Evolutionary conservation across 1,139 yeast genomes (phyloP), one percentile per base, ranked within the genome.

Genomic region (Lodderomyces parapsilosis): DNA sequence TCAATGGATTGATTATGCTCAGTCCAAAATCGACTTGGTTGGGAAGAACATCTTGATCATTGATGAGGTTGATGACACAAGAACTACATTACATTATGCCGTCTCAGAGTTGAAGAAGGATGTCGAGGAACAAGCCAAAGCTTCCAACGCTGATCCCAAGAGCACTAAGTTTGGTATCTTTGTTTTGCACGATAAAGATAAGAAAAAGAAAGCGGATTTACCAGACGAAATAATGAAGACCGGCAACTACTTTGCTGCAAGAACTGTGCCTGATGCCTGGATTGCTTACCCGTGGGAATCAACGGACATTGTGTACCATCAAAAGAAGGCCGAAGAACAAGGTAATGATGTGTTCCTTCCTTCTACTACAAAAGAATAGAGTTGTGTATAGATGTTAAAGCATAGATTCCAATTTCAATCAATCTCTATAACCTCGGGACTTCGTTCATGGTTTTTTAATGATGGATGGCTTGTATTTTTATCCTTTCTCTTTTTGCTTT

Each of bases 261-360:
- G 93, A 66, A 79, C 88, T 39, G 93, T 89, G 34, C 95, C 91
- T 35, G 98, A 93, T 63, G 77, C 78, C 55, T 93, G 99, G 99
- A 90, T 89, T 57, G 97, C 97, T 37, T 93, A 93, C 65, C 98
- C 98, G 41, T 93, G 99, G 99, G 96, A 89, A 68, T 82, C 94
- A 25, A 76, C 77, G 47, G 96, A 91, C 68, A 93, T 91, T 62
- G 96, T 87, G 41, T 78, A 75, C 66, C 99, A 91, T 63, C 87
- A 95, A 43, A 74, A 78, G 62, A 77, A 73, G 63, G 96, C 97
- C 31, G 72, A 82, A 49, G 81, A 80, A 58, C 97, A 91, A 68
- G 95, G 65, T 28, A 73, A 74, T 53, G 79, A 74, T 50, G 77
- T 71, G 7, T 73, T 73, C 53, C 61, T 72, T 49, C 73, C 76